Evolutionary conservation across 495 filamentous ascomycete genomes (phyloP), one percentile per base, ranked within the genome.

Genomic region (Neurospora africana): DNA sequence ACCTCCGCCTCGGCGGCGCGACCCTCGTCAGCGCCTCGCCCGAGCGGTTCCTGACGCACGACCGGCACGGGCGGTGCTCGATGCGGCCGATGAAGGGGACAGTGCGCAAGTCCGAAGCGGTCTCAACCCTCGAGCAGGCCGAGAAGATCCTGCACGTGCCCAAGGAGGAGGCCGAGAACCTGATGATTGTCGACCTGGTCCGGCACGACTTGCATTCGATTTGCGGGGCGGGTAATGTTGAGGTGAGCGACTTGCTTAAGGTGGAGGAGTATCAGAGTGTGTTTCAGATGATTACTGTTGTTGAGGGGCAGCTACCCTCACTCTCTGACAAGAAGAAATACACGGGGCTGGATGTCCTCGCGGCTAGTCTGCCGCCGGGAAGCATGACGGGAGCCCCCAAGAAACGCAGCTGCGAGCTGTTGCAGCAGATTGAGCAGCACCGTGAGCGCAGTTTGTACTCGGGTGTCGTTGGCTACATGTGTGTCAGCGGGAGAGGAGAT

Each of bases 101-200:
- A 0, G 92, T 98, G 41, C 87, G 87, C 69, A 97, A 95, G 77
- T 86, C 87, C 0, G 78, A 84, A 38, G 80, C 79, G 19, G 82
- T 84, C 0, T 68, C 80, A 0, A 95, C 91, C 2, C 82, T 90
- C 53, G 86, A 83, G 15, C 84, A 91, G 74, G 95, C 94, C 17
- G 88, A 87, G 44, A 79, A 79, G 44, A 87, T 94, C 72, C 87
- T 97, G 5, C 84, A 89, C 68, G 86, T 91, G 2, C 89, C 90
- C 15, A 99, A 99, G 78, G 95, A 98, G 77, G 90, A 90, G 76
- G 94, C 95, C 15, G 95, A 99, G 82, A 98, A 98, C 77, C 87
- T 99, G 8, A 99, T 99, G 95, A 98, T 99, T 73, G 93, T 97
- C 1, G 95, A 98, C 82, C 84, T 99, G 7, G 93, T 97, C 37